These are phyloP conservation scores for Alternaria arbusti DNA, from an alignment of 2,329 filamentous ascomycete species.

Conservation along the genomic window DNA sequence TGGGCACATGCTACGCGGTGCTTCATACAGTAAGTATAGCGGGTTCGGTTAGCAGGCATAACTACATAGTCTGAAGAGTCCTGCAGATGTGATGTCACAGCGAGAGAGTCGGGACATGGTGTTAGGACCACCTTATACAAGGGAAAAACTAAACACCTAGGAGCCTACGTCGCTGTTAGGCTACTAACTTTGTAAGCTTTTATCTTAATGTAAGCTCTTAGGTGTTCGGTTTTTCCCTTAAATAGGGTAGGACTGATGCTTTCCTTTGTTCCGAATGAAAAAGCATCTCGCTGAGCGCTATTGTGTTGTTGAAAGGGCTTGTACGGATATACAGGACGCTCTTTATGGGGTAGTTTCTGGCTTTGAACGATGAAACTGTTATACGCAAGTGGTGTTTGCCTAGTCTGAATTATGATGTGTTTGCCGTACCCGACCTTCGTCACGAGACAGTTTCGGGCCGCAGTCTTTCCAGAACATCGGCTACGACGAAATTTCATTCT, in stretches of 20 bases:
- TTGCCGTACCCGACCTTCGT: neutral
- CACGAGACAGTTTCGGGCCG: slow-evolving; percentile 10
- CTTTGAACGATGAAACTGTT: neutral
- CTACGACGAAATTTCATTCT: neutral
- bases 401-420: neutral
- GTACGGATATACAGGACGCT: neutral
- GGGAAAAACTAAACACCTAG: too few species aligned
- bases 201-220: too few species aligned
- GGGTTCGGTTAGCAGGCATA: neutral
- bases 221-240: too few species aligned
- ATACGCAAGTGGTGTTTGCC: neutral
- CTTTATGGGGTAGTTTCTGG: neutral
- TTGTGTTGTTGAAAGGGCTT: neutral
- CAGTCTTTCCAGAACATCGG: slow-evolving; percentile 12
- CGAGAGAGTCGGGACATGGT: neutral
- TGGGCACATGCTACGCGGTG: neutral
- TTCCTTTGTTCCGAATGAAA: slow-evolving; percentile 4
- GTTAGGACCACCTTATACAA: neutral
- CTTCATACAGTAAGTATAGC: neutral
- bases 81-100: neutral
- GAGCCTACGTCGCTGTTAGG: too few species aligned
- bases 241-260: neutral
- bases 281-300: slow-evolving; percentile 2
- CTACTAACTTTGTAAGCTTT: too few species aligned
- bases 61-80: neutral